Conservation (phyloP, 495 filamentous ascomycete genomes). For the Lasiosphaeria hispida region DNA sequence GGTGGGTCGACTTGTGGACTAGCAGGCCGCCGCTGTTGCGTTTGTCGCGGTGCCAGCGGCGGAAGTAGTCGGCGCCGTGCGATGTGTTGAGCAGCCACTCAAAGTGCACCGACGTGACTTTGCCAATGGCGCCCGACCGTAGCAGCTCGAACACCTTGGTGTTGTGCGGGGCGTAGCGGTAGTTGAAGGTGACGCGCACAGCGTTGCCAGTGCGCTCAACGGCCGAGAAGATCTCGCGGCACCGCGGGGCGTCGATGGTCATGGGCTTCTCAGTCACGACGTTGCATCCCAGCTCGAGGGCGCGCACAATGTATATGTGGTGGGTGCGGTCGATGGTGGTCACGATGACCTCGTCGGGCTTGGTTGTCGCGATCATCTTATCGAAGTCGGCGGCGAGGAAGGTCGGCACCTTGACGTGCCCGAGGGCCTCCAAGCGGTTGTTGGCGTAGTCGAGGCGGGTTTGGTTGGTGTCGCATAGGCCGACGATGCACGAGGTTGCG, state of each 20-base stretch:
- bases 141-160: conserved; percentile 50
- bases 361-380: conserved; percentile 50
- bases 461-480: conserved; percentile 50
- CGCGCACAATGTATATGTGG: conserved; percentile 53
- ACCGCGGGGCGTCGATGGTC: conserved; percentile 53
- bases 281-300: conserved; percentile 55
- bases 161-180: conserved; percentile 53
- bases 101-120: conserved; percentile 55
- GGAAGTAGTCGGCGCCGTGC: conserved; percentile 61
- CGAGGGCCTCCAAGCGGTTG: conserved; percentile 29
- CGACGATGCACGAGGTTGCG: conserved; percentile 48
- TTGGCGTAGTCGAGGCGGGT: conserved; percentile 47
- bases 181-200: conserved; percentile 51
- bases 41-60: conserved; percentile 60
- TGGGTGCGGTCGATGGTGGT: conserved; percentile 60
- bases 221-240: conserved; percentile 47
- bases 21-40: conserved; percentile 54
- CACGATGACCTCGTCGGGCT: conserved; percentile 56
- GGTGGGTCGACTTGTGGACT: conserved; percentile 51
- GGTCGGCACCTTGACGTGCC: conserved; percentile 44
- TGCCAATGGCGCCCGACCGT: conserved; percentile 49
- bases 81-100: conserved; percentile 60
- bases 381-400: conserved; percentile 53
- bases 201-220: conserved; percentile 36
- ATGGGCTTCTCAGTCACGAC: conserved; percentile 61